Evolutionary conservation across 129 eudicot species (phyloP), one percentile per base, ranked within the genome.

Genomic region (Saussurea involucrata): DNA sequence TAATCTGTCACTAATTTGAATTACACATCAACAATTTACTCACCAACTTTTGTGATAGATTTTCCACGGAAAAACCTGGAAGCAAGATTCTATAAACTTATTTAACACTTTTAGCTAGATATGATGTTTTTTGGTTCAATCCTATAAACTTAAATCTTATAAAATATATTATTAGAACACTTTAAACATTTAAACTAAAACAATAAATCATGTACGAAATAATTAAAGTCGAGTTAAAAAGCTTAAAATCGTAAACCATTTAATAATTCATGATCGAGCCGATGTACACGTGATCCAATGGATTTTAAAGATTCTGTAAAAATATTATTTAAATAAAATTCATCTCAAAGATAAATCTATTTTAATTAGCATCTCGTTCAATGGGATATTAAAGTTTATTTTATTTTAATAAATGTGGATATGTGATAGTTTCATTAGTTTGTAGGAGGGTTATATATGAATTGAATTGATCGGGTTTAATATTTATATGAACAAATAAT

Each of bases 241-340:
- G n/a, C 12, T 4, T 15, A 49, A 37, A 75, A 37, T 40, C 78
- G 17, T 22, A 21, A 20, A 31, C 17, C 33, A 21, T 46, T 46
- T 9, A 34, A 46, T 29, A 49, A 11, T 21, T 61, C 24, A 17
- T 53, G 75, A 68, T 40, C 12, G 76, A 78, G 69, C 72, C 55
- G 71, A 71, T 61, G 71, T 78, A 71, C 77, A 71, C 82, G 46
- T 70, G 82, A 78, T 78, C 77, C 82, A 29, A 76, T 32, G 33
- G 22, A 55, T 17, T n/a, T 53, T 53, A 53, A 17, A 53, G 61
- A 53, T 53, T 53, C 8, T n/a, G 22, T 53, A 53, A 53, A 15
- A 18, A 6, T 21, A 49, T 53, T 53, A 17, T 53, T 53, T 53
- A 17, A 53, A 53, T 53, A 18, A 53, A 53, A 17, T n/a, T 53